Conservation (phyloP, 257 asterid species). For the Marsdenia floribunda region DNA sequence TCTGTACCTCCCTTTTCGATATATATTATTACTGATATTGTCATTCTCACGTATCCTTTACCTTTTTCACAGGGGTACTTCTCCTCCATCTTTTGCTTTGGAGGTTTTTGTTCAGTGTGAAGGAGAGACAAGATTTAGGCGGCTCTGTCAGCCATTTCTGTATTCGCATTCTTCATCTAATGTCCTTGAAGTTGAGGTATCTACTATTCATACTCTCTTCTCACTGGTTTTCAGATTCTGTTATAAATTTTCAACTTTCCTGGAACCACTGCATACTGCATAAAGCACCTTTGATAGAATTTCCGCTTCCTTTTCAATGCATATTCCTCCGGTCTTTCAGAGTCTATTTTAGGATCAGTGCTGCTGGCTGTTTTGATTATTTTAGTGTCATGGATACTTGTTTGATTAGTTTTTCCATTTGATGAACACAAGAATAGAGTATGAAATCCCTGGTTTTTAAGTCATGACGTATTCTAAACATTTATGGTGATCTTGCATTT, state of each 20-base stretch:
- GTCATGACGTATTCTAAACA: not conserved
- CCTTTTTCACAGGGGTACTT: constrained; percentile 64
- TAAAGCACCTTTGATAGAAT: not conserved
- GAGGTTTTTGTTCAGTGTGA: constrained; percentile 93
- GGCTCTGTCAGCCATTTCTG: constrained; percentile 81
- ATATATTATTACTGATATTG: not conserved
- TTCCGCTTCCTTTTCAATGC: not conserved
- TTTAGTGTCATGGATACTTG: not conserved
- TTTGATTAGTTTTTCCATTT: not conserved
- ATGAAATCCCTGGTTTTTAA: not conserved
- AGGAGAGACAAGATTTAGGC: constrained; percentile 93
- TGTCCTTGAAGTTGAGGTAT: constrained; percentile 93
- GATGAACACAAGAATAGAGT: not conserved
- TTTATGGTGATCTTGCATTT: not conserved
- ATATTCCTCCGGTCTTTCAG: not conserved
- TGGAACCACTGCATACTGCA: not conserved
- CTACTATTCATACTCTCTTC: not conserved
- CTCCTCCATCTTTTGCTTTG: constrained; percentile 85
- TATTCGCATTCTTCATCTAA: constrained; percentile 94
- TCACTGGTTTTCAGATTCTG: not conserved
- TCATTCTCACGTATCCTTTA: constrained; percentile 19
- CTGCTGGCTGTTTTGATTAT: not conserved
- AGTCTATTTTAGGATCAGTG: constrained; percentile 1
- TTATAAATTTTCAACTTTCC: not conserved
- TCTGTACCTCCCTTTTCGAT: not conserved